These are phyloP conservation scores for Scedosporium boydii DNA, from an alignment of 2,329 filamentous ascomycete genomes.

Conservation along the genomic window DNA sequence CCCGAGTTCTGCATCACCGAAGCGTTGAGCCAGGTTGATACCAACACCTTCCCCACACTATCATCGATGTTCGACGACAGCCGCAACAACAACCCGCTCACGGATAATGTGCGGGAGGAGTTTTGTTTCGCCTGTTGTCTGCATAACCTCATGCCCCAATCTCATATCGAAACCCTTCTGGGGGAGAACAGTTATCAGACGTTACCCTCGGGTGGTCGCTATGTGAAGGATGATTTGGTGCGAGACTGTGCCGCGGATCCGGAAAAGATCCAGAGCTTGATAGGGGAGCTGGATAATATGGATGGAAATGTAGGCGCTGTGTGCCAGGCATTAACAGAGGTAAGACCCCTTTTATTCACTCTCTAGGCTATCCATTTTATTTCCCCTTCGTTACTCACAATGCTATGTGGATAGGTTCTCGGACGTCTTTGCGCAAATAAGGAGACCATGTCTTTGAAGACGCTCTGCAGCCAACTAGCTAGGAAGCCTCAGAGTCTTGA, in stretches of 20 bases:
- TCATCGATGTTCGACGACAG: conserved; percentile 50
- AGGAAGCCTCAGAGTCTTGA: conserved; percentile 65
- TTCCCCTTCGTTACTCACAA: conserved; percentile 3
- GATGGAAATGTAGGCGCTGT: conserved; percentile 87
- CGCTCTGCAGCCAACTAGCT: conserved; percentile 62
- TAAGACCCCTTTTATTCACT: conserved; percentile 22
- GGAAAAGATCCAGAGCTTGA: conserved; percentile 63
- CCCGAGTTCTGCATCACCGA: conserved; percentile 60
- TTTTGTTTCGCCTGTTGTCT: conserved; percentile 88
- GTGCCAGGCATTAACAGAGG: conserved; percentile 66
- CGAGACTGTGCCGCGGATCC: conserved; percentile 68
- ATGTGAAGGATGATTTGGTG: conserved; percentile 69
- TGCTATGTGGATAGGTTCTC: conserved; percentile 41
- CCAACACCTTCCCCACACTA: conserved; percentile 59
- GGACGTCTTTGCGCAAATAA: conserved; percentile 60
- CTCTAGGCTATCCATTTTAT: not conserved
- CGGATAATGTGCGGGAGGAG: conserved; percentile 53
- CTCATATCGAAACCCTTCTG: conserved; percentile 68
- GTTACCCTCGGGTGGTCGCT: conserved; percentile 63
- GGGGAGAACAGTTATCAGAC: conserved; percentile 78
- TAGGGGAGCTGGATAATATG: conserved; percentile 78
- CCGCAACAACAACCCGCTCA: conserved; percentile 47
- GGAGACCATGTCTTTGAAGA: conserved; percentile 73
- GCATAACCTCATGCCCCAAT: conserved; percentile 72
- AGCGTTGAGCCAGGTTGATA: conserved; percentile 72